These are phyloP conservation scores for Ustilago loliicola DNA, from an alignment of 1,284 basidiomycete genomes.

Conservation along the genomic window DNA sequence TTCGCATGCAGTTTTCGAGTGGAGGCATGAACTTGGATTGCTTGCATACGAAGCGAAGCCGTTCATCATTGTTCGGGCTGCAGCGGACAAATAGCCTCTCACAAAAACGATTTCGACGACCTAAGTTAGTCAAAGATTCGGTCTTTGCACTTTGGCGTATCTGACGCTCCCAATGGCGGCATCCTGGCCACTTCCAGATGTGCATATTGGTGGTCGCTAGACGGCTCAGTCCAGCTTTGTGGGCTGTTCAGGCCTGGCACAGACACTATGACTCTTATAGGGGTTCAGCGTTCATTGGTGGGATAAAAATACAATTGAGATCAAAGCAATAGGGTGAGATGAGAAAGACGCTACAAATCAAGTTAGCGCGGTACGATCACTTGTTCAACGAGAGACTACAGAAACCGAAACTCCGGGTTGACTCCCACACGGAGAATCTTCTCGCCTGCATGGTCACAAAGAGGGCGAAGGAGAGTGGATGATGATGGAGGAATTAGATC, in stretches of 20 bases:
- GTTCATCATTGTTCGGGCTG: neutral
- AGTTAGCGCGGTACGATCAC: neutral
- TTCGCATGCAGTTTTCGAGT: neutral
- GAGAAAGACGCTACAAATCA: neutral
- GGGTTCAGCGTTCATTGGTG: neutral
- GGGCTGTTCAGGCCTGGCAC: neutral
- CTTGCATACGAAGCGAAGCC: neutral
- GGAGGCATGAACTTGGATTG: neutral
- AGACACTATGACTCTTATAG: neutral
- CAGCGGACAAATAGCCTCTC: neutral
- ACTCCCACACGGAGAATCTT: neutral
- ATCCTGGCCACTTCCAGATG: neutral
- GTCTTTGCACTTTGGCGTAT: neutral
- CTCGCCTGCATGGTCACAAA: neutral
- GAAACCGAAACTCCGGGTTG: neutral
- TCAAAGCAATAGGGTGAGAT: neutral
- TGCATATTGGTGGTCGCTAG: neutral
- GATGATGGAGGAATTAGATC: constrained; percentile 32
- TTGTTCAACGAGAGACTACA: neutral
- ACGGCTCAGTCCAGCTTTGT: neutral
- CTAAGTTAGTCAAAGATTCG: neutral
- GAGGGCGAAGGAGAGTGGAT: constrained; percentile 20
- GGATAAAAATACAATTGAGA: constrained; percentile 6
- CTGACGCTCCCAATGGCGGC: neutral
- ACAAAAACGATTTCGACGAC: neutral